These are phyloP conservation scores for Beauveria sp. DNA, from an alignment of 2,329 filamentous ascomycete species.

Conservation along the genomic window DNA sequence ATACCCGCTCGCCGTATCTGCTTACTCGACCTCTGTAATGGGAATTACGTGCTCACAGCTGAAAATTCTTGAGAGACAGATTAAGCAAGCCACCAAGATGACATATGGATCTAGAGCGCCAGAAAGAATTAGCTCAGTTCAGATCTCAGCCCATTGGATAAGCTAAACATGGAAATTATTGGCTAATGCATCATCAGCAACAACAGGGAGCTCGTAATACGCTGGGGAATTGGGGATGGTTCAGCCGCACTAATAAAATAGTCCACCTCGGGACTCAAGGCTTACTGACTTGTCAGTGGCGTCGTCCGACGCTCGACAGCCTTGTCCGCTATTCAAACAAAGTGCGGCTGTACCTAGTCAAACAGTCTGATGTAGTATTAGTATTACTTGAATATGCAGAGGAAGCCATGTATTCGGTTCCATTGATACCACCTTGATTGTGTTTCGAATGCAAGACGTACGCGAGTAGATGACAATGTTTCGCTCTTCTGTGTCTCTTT, in stretches of 20 bases:
- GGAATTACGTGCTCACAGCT: not conserved
- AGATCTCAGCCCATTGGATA: not conserved
- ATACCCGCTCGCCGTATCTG: not conserved
- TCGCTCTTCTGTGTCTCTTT: not conserved
- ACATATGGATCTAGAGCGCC: not conserved
- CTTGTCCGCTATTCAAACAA: not conserved
- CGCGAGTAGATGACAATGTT: not conserved
- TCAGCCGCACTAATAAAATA: not conserved
- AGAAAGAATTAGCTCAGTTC: not conserved
- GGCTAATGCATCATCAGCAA: conserved; percentile 3
- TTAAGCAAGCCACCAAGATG: not conserved
- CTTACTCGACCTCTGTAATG: not conserved
- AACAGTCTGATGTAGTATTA: not conserved
- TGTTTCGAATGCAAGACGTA: not conserved
- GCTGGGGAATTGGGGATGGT: not conserved
- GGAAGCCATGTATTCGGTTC: not conserved
- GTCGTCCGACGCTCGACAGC: not conserved
- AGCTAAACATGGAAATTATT: not conserved
- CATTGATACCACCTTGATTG: not conserved
- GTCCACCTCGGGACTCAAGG: not conserved
- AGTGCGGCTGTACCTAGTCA: not conserved
- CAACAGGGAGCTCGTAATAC: not conserved
- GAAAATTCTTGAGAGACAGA: not conserved
- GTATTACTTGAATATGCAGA: not conserved
- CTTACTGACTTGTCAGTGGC: not conserved